These are phyloP conservation scores for Coemansia sp. DNA, from an alignment of 192 early-diverging fungal species.

Conservation along the genomic window DNA sequence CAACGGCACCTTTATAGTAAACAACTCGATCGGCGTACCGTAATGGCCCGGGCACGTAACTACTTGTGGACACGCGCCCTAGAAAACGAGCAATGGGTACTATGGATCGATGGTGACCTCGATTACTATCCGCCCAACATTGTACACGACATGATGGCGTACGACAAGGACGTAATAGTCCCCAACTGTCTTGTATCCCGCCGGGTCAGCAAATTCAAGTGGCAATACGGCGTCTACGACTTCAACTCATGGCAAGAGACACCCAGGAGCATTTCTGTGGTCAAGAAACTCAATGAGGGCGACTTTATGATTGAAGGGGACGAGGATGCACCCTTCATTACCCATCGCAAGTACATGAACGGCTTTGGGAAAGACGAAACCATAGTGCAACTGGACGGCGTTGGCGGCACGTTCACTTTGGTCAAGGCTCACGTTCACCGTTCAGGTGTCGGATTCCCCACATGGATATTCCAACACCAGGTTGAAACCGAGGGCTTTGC, in stretches of 20 bases:
- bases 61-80: slow-evolving; percentile 62
- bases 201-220: slow-evolving; percentile 45
- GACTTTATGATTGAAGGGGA: slow-evolving; percentile 50
- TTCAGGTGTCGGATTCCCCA: slow-evolving; percentile 65
- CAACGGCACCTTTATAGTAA: slow-evolving; percentile 61
- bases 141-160: slow-evolving; percentile 61
- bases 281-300: slow-evolving; percentile 36
- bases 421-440: slow-evolving; percentile 68
- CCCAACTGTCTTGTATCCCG: slow-evolving; percentile 61
- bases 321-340: slow-evolving; percentile 31
- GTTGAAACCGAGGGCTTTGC: slow-evolving; percentile 77
- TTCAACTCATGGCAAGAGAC: slow-evolving; percentile 74
- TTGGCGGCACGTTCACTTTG: slow-evolving; percentile 69
- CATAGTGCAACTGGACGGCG: slow-evolving; percentile 63
- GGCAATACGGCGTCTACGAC: slow-evolving; percentile 63
- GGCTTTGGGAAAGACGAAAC: slow-evolving; percentile 42
- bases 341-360: slow-evolving; percentile 48
- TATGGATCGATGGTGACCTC: slow-evolving; percentile 75
- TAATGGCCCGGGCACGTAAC: slow-evolving; percentile 67
- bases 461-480: slow-evolving; percentile 63
- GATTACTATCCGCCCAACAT: slow-evolving; percentile 64
- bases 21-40: slow-evolving; percentile 60
- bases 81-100: slow-evolving; percentile 65
- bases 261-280: slow-evolving; percentile 50
- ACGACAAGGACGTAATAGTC: slow-evolving; percentile 69